These are phyloP conservation scores for Plectosphaerella plurivora DNA, from an alignment of 2,329 filamentous ascomycete genomes.

Conservation along the genomic window DNA sequence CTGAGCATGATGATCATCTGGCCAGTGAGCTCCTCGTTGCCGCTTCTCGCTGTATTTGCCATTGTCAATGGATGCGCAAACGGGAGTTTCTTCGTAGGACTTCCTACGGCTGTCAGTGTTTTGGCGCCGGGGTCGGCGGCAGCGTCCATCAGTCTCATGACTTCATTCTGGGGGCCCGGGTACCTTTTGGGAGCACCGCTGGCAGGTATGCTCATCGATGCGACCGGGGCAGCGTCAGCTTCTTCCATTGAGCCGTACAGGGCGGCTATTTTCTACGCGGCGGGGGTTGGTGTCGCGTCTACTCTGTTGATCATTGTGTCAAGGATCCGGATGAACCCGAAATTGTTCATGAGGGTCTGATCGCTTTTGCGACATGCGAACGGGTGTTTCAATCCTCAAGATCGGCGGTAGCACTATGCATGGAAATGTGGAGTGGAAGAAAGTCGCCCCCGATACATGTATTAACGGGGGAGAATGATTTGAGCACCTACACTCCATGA, in stretches of 20 bases:
- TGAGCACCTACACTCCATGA: no score
- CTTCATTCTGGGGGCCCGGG: slow-evolving; percentile 5
- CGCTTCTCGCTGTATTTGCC: slow-evolving; percentile 14
- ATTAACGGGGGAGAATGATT: no score
- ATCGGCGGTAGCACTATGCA: no score
- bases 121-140: slow-evolving; percentile 3
- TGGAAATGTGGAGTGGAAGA: no score
- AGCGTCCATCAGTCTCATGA: slow-evolving; percentile 3
- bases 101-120: slow-evolving; percentile 23
- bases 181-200: slow-evolving; percentile 4
- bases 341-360: slow-evolving; percentile 5
- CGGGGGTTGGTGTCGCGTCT: not conserved
- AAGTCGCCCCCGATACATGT: no score
- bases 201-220: slow-evolving; percentile 6
- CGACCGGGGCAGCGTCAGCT: slow-evolving; percentile 1
- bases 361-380: no score
- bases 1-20: slow-evolving; percentile 3
- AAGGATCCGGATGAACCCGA: not conserved
- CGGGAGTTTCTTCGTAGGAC: slow-evolving; percentile 22
- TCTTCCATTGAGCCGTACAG: slow-evolving; percentile 4
- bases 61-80: slow-evolving; percentile 28
- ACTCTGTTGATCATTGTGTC: not conserved
- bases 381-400: no score
- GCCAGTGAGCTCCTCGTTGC: not conserved
- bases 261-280: slow-evolving; percentile 6